Conservation (phyloP, 345 rosid genomes). For the Punica granatum region DNA sequence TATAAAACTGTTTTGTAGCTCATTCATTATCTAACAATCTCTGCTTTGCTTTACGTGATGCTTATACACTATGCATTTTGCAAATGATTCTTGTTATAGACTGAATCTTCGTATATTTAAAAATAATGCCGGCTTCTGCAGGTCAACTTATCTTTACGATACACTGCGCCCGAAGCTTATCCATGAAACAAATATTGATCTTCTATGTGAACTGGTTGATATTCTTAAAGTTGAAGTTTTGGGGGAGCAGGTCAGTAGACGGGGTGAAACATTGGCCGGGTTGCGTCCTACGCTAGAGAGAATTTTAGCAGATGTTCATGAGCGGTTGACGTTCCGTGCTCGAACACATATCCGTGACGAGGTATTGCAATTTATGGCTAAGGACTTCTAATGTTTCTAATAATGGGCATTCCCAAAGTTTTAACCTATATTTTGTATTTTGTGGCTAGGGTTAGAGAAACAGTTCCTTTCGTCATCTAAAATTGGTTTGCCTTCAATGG, state of each 20-base stretch:
- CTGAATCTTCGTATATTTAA: neutral
- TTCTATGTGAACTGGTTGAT: slow-evolving; percentile 92
- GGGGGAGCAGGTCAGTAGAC: slow-evolving; percentile 76
- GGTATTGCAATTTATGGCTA: slow-evolving; percentile 30
- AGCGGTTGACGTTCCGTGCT: slow-evolving; percentile 93
- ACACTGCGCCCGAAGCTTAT: slow-evolving; percentile 90
- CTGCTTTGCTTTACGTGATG: neutral
- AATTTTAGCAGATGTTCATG: slow-evolving; percentile 86
- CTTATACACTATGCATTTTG: too few relatives aligned
- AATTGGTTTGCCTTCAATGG: neutral
- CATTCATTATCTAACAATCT: too few relatives aligned
- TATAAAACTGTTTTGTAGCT: too few relatives aligned
- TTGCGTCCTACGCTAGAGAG: slow-evolving; percentile 82
- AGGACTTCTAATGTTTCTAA: neutral
- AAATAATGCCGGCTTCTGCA: slow-evolving; percentile 14
- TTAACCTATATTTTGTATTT: neutral
- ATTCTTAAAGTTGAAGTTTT: slow-evolving; percentile 91
- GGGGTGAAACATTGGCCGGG: slow-evolving; percentile 76
- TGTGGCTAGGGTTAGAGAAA: neutral
- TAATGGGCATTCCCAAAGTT: neutral
- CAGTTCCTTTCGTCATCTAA: neutral
- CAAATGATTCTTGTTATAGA: neutral
- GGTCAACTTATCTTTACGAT: slow-evolving; percentile 89
- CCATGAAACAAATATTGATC: slow-evolving; percentile 79
- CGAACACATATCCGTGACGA: slow-evolving; percentile 94